Conservation (phyloP, 1,139 yeast species). For the Entelexis paramagnoliae region DNA sequence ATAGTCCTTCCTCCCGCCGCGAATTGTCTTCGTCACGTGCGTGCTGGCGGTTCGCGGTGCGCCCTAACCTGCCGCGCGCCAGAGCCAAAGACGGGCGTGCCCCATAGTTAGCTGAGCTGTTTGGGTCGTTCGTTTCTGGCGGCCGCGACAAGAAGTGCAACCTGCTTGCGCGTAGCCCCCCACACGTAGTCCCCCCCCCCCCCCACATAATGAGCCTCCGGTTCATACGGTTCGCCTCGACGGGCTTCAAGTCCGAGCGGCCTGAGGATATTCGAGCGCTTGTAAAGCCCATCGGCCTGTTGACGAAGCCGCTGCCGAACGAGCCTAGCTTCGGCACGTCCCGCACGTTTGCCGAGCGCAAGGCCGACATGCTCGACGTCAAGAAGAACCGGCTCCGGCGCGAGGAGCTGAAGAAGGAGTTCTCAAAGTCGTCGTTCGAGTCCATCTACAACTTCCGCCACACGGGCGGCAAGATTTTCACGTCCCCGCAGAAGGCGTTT, state of each 20-base stretch:
- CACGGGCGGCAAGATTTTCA: constrained; percentile 75
- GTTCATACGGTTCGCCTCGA: constrained; percentile 14
- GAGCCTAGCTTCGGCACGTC: constrained; percentile 25
- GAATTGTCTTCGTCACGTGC: neutral
- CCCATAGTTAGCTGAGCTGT: no score
- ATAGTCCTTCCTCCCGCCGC: neutral
- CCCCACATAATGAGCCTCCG: neutral
- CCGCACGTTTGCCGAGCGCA: constrained; percentile 27
- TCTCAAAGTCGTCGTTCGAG: constrained; percentile 77
- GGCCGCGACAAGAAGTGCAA: no score
- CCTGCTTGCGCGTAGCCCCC: no score
- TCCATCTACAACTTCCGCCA: constrained; percentile 70
- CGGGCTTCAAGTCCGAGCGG: constrained; percentile 25
- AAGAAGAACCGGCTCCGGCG: constrained; percentile 43
- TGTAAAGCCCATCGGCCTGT: constrained; percentile 40
- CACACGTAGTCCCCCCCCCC: no score
- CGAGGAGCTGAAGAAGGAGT: constrained; percentile 60
- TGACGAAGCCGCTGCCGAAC: constrained; percentile 34
- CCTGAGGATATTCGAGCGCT: constrained; percentile 35
- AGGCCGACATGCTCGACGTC: constrained; percentile 40
- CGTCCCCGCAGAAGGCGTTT: constrained; percentile 70
- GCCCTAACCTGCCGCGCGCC: no score
- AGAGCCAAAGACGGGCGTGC: no score
- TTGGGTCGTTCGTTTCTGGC: no score
- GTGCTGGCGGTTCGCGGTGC: neutral